Base-by-base conservation (phyloP, 495 filamentous ascomycete genomes). In the Penicillium cinerascens region DNA sequence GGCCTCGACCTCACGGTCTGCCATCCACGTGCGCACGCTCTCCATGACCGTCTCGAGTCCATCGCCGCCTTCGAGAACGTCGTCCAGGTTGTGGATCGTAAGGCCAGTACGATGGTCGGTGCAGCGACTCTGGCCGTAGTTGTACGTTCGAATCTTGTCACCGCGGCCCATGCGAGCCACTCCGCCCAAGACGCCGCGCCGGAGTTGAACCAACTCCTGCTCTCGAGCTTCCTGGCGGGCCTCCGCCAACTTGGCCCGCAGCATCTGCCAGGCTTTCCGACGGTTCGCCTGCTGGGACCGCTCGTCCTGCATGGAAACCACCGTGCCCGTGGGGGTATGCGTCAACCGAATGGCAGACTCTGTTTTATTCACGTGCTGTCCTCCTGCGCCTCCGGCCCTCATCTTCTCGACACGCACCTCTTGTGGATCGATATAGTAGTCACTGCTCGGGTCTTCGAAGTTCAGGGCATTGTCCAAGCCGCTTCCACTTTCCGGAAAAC, bases 331-430 rank as follows among this genome's bases (percentile, higher is more conserved):
- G 9, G 93, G 95, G 11, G 90, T 77, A 79, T 98, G 95, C 10
- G 91, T 96, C 49, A 98, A 76, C 16, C 93, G 86, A 54, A 98
- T 88, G 16, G 93, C 93, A 29, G 91, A 96, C 69, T 97, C 95
- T 2, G 93, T 98, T 56, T 88, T 97, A 69, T 98, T 98, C 64
- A 98, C 93, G 66, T 97, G 95, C 73, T 98, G 93, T 6, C 93
- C 93, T 16, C 93, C 93, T 2, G 93, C 91, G 25, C 93, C 93
- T 44, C 87, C 77, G 1, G 93, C 90, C 25, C 91, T 82, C 92
- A 97, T 96, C 58, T 88, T 87, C 61, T 98, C 95, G 8, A 82
- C 78, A 37, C 83, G 79, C 33, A 98, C 95, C 52, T 97, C 92
- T 55, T 84, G 80, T 9, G 89, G 83, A 69, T 92, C 84, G 50